These are phyloP conservation scores for Calonectria leucothoes DNA, from an alignment of 2,329 filamentous ascomycete species.

Conservation along the genomic window DNA sequence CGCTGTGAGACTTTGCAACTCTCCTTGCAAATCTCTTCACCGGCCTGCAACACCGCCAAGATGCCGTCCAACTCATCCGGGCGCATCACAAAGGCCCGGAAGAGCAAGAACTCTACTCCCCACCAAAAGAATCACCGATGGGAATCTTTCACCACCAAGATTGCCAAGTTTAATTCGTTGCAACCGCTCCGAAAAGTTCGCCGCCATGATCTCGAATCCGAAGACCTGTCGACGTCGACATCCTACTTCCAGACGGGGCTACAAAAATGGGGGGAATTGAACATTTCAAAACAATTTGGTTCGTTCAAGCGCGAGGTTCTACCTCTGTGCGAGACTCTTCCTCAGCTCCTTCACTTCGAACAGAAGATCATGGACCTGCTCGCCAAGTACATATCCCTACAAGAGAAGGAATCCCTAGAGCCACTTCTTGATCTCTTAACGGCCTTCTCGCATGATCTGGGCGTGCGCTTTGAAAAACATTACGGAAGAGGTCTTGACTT, in stretches of 20 bases:
- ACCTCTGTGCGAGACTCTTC: slow-evolving; percentile 87
- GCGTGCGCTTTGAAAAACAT: slow-evolving; percentile 87
- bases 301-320: slow-evolving; percentile 80
- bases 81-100: slow-evolving; percentile 76
- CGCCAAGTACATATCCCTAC: slow-evolving; percentile 78
- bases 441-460: slow-evolving; percentile 94
- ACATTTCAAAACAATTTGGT: slow-evolving; percentile 84
- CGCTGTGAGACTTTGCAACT: slow-evolving; percentile 33
- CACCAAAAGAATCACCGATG: slow-evolving; percentile 89
- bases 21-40: slow-evolving; percentile 37
- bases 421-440: slow-evolving; percentile 89
- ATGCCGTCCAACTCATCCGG: slow-evolving; percentile 74
- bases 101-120: slow-evolving; percentile 76
- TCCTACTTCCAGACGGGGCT: slow-evolving; percentile 89
- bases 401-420: slow-evolving; percentile 84
- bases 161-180: slow-evolving; percentile 88
- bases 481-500: slow-evolving; percentile 81
- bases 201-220: slow-evolving; percentile 83
- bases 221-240: slow-evolving; percentile 79
- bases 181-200: slow-evolving; percentile 93
- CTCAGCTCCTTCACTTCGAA: slow-evolving; percentile 92
- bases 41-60: slow-evolving; percentile 50
- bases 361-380: slow-evolving; percentile 84
- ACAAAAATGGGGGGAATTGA: slow-evolving; percentile 91
- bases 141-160: slow-evolving; percentile 90